A percentile compares a stretch with the other conserved stretches of the same genome.
Conservation (phyloP, 371 early-diverging fungal species). For the Smittium culicis region DNA sequence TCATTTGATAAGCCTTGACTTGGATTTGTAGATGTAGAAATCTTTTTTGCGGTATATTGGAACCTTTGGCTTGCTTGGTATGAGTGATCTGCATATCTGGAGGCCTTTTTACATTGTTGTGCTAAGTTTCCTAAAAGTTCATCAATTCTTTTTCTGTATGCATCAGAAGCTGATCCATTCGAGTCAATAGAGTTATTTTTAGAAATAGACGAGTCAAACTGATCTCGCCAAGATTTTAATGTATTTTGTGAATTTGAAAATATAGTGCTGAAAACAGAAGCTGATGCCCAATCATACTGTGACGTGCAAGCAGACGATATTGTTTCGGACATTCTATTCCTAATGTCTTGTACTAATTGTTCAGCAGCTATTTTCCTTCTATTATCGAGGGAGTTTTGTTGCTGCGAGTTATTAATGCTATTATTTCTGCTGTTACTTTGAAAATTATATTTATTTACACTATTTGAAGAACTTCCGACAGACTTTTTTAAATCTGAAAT, state of each 20-base stretch:
- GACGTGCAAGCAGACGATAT: conserved; percentile 28
- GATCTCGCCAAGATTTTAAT: conserved; percentile 24
- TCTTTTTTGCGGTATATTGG: conserved; percentile 21
- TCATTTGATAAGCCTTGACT: conserved; percentile 32
- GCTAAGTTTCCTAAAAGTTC: conserved; percentile 34
- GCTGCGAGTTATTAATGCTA: conserved; percentile 18
- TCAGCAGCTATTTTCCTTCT: conserved; percentile 26
- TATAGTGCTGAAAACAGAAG: conserved; percentile 17
- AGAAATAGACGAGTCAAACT: conserved; percentile 22
- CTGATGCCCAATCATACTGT: conserved; percentile 29
- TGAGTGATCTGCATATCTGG: conserved; percentile 23
- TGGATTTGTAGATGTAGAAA: conserved; percentile 27
- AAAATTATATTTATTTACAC: conserved; percentile 9
- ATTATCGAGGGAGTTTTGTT: conserved; percentile 23
- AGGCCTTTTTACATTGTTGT: conserved; percentile 29
- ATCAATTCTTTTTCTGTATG: conserved; percentile 32
- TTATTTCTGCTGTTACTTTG: conserved; percentile 10
- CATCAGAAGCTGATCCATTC: neutral
- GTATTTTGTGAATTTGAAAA: conserved; percentile 18
- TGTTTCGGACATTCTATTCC: conserved; percentile 24
- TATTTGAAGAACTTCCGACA: neutral
- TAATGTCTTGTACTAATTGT: conserved; percentile 30
- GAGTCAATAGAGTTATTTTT: conserved; percentile 15
- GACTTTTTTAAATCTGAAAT: conserved; percentile 16
- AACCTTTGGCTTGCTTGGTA: conserved; percentile 30